phyloP scores from a whole-genome alignment of 192 early-diverging fungal genomes.

The Cetraspora pellucida region DNA sequence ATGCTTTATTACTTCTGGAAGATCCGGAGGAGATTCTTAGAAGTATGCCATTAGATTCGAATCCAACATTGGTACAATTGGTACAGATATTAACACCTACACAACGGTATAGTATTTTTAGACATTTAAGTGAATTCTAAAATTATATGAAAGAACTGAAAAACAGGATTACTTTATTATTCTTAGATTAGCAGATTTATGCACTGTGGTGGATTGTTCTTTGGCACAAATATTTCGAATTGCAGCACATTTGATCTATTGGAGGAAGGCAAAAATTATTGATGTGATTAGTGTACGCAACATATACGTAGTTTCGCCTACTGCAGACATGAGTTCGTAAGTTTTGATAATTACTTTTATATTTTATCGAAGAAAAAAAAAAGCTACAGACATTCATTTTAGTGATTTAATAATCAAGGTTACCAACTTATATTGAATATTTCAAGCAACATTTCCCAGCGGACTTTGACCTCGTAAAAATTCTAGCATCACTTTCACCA shows the following conservation, averaged over 20 bases:
- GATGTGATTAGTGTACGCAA: slow-evolving; percentile 75
- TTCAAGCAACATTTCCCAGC: slow-evolving; percentile 11
- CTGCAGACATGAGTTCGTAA: slow-evolving; percentile 62
- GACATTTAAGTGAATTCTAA: neutral
- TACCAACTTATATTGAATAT: slow-evolving; percentile 39
- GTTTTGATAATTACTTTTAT: neutral
- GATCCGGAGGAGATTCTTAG: slow-evolving; percentile 82
- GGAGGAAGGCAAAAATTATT: slow-evolving; percentile 90
- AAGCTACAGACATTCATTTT: slow-evolving; percentile 4
- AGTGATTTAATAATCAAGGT: slow-evolving; percentile 37
- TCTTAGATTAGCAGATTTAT: slow-evolving; percentile 75
- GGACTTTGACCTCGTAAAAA: slow-evolving; percentile 34
- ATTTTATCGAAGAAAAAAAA: neutral
- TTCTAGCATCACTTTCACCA: slow-evolving; percentile 61
- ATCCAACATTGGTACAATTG: slow-evolving; percentile 84
- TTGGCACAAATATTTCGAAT: slow-evolving; percentile 88
- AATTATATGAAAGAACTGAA: neutral
- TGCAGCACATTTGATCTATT: slow-evolving; percentile 90
- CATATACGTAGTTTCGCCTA: slow-evolving; percentile 77
- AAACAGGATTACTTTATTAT: neutral
- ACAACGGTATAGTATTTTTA: slow-evolving; percentile 57
- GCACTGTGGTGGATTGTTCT: slow-evolving; percentile 87
- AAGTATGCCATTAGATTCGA: slow-evolving; percentile 77
- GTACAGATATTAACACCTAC: slow-evolving; percentile 87
- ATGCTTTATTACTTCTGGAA: slow-evolving; percentile 80